Evolutionary conservation across 169 alveolate species (phyloP).

Genomic region (Perkinsus olseni): DNA sequence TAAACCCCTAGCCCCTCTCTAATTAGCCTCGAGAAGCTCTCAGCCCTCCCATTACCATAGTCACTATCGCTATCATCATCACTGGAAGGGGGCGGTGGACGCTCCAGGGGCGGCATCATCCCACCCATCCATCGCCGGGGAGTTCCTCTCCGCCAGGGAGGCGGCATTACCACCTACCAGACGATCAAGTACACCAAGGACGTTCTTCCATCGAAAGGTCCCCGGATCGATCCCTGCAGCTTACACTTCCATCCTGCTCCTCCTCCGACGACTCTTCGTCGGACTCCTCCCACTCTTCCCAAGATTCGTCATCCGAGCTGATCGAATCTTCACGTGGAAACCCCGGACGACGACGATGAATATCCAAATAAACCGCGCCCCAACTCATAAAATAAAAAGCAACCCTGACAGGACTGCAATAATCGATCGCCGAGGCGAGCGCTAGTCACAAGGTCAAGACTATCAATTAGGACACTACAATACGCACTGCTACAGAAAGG

Average conservation of each 20-base stretch:
- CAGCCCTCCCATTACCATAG: too few species aligned
- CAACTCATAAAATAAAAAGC: too few species aligned
- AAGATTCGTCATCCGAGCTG: not conserved
- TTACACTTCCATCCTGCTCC: not conserved
- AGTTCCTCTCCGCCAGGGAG: not conserved
- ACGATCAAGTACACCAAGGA: too few species aligned
- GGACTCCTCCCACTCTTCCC: not conserved
- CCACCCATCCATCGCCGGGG: not conserved
- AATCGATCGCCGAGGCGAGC: too few species aligned
- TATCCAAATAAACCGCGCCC: too few species aligned
- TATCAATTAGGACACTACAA: too few species aligned
- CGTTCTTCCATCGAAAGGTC: not conserved
- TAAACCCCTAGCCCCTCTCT: too few species aligned
- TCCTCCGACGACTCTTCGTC: not conserved
- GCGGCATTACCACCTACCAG: not conserved
- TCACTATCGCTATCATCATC: not conserved
- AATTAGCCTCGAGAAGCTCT: too few species aligned
- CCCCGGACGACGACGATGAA: too few species aligned
- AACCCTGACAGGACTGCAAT: too few species aligned
- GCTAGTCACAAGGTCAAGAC: too few species aligned
- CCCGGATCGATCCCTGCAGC: not conserved
- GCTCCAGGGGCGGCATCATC: not conserved
- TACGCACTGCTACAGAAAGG: too few species aligned
- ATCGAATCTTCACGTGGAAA: not conserved
- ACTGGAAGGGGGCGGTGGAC: not conserved